Conservation (phyloP, 1,284 basidiomycete genomes). For the Apiotrichum montevideense region DNA sequence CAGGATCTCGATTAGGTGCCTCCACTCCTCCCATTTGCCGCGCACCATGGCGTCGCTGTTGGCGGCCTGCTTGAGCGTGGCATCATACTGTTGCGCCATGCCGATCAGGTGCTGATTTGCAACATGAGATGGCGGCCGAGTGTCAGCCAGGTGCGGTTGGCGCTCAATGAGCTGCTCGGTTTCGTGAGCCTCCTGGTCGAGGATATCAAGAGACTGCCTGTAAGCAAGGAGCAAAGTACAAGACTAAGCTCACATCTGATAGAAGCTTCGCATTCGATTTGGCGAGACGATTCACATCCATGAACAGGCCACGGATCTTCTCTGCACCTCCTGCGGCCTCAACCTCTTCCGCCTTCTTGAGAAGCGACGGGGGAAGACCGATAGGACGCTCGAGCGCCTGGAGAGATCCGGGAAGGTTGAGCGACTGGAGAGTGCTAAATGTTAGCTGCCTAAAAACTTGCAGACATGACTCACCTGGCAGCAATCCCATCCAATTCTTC, state of each 20-base stretch:
- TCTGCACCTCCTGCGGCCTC: constrained; percentile 67
- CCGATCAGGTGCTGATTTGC: constrained; percentile 68
- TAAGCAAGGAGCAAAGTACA: constrained; percentile 1
- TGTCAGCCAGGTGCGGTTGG: constrained; percentile 46
- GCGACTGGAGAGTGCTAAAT: constrained; percentile 59
- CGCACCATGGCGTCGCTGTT: constrained; percentile 69
- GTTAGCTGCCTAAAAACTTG: too few relatives aligned
- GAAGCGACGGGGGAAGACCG: constrained; percentile 78
- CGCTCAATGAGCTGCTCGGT: constrained; percentile 59
- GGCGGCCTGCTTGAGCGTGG: constrained; percentile 65
- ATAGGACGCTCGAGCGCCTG: constrained; percentile 82
- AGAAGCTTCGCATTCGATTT: constrained; percentile 60
- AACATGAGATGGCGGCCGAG: constrained; percentile 62
- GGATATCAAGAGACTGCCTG: constrained; percentile 69
- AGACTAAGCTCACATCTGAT: constrained; percentile 59
- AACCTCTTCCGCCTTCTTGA: constrained; percentile 82
- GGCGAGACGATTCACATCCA: constrained; percentile 65
- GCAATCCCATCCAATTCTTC: constrained; percentile 62
- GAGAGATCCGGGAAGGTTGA: constrained; percentile 77
- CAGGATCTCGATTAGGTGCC: constrained; percentile 62
- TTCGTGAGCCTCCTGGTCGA: constrained; percentile 83
- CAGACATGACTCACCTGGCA: constrained; percentile 53
- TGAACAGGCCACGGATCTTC: constrained; percentile 64
- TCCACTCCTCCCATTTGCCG: constrained; percentile 82
- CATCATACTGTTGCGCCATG: constrained; percentile 65